Percentiles rank a stretch among this genome's conserved stretches.
These are phyloP conservation scores for Pittosporum tobira DNA, from an alignment of 129 eudicot genomes.

Conservation along the genomic window DNA sequence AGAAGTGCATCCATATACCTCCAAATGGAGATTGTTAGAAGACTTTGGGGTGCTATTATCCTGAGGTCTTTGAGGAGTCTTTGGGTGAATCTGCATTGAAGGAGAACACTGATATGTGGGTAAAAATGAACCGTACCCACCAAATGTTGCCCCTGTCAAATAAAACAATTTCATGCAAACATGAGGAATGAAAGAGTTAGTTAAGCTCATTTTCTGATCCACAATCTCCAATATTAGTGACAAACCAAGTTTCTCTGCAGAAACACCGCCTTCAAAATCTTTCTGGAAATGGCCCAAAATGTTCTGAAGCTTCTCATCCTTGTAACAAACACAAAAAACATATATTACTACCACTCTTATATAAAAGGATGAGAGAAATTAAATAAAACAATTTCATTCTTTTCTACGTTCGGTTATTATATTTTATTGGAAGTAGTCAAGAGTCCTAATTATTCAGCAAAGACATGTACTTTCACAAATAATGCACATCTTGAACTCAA, in stretches of 20 bases:
- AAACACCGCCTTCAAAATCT: conserved; percentile 65
- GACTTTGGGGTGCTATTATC: conserved; percentile 26
- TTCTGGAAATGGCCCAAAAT: conserved; percentile 73
- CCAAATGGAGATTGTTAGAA: conserved; percentile 19
- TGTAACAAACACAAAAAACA: conserved; percentile 21
- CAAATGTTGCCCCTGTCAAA: conserved; percentile 70
- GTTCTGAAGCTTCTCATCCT: conserved; percentile 76
- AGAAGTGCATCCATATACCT: conserved; percentile 36
- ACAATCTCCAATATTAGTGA: conserved; percentile 14
- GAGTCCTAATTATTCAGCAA: conserved; percentile 59
- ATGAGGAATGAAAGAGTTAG: too few species aligned
- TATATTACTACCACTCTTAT: conserved; percentile 1
- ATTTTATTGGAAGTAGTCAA: too few species aligned
- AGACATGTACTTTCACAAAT: conserved; percentile 40
- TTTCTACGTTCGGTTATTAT: conserved; percentile 18
- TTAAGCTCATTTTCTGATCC: conserved; percentile 14
- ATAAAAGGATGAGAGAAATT: not conserved
- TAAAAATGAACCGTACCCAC: conserved; percentile 90
- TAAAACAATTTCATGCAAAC: conserved; percentile 14
- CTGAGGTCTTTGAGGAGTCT: conserved; percentile 33
- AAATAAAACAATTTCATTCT: too few species aligned
- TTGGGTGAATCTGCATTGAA: conserved; percentile 28
- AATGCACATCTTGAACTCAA: not conserved
- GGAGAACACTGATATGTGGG: conserved; percentile 53
- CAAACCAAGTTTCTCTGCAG: conserved; percentile 69